A percentile compares a stretch with the other conserved stretches of the same genome.
These are phyloP conservation scores for Phaeotremella skinneri DNA, from an alignment of 768 basidiomycete species.

Conservation along the genomic window DNA sequence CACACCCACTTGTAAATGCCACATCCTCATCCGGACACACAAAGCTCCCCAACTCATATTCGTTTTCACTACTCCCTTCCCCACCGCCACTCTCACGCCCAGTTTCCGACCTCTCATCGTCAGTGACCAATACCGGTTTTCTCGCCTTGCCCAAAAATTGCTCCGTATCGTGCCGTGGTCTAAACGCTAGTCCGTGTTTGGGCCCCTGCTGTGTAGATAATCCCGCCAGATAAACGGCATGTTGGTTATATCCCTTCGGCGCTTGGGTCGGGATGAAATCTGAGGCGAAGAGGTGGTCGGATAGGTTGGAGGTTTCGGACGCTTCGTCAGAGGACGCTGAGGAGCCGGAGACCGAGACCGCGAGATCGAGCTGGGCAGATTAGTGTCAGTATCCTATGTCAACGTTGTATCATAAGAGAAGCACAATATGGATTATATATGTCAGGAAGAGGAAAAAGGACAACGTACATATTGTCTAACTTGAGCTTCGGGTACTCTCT, in stretches of 20 bases:
- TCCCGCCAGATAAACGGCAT: slow-evolving; percentile 44
- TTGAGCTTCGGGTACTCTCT: background rate
- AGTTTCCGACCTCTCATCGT: slow-evolving; percentile 31
- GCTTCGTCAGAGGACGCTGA: slow-evolving; percentile 25
- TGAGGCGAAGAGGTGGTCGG: slow-evolving; percentile 47
- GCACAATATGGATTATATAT: too few relatives aligned
- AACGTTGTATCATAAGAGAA: too few relatives aligned
- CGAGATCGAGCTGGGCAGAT: slow-evolving; percentile 34
- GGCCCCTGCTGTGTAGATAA: slow-evolving; percentile 41
- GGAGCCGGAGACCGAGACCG: slow-evolving; percentile 39
- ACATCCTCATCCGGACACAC: slow-evolving; percentile 33
- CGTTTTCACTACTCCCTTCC: slow-evolving; percentile 35
- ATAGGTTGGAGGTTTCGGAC: slow-evolving; percentile 19
- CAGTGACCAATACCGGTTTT: slow-evolving; percentile 39
- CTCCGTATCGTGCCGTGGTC: slow-evolving; percentile 2
- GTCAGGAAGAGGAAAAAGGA: background rate
- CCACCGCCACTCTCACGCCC: slow-evolving; percentile 4
- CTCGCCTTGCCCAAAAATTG: slow-evolving; percentile 45
- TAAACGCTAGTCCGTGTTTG: slow-evolving; percentile 34
- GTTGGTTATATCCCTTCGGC: slow-evolving; percentile 51
- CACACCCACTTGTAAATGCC: slow-evolving; percentile 39
- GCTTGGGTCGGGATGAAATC: slow-evolving; percentile 52
- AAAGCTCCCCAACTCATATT: slow-evolving; percentile 45
- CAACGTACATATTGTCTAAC: slow-evolving; percentile 15
- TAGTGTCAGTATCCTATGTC: background rate